Evolutionary conservation across 2,329 filamentous ascomycete genomes (phyloP), one percentile per base, ranked within the genome.

Genomic region (Arthrobotrys entomopaga): DNA sequence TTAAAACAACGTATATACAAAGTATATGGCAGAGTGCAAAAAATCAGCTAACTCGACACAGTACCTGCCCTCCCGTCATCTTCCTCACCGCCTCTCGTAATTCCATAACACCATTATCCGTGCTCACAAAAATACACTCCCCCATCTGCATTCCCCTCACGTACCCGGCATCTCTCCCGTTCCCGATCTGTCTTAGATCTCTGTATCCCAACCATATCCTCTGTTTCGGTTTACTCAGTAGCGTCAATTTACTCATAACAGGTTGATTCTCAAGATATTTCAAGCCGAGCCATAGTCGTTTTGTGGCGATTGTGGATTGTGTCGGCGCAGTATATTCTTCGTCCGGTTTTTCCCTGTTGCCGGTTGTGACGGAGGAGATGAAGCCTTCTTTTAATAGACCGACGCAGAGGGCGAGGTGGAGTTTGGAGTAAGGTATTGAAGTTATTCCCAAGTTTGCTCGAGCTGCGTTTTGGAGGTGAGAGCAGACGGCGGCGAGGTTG

Each of bases 221-320:
- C 77, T 92, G 86, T 79, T 87, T 93, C 8, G 92, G 90, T 82
- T 89, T 94, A 79, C 87, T 90, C 73, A 96, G 84, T 80, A 90
- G 81, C 56, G 82, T 81, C 79, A 94, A 85, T 77, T 87, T 85
- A 76, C 84, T 85, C 77, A 97, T 83, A 20, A 97, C 92, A 4
- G 93, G 92, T 81, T 89, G 85, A 80, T 90, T 90, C 78, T 93
- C 88, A 87, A 87, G 91, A 86, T 97, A 97, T 84, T 97, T 97
- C 79, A 97, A 84, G 0, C 92, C 92, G 11, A 97, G 82, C 93
- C 93, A 97, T 77, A 97, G 83, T 73, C 93, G 86, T 80, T 91
- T 86, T 43, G 84, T 86, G 3, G 92, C 87, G 42, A 92, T 87
- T 82, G 96, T 97, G 78, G 84, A 84, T 75, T 85, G 84, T 54